Evolutionary conservation across 306 rosid species (phyloP), one percentile per base, ranked within the genome.

Genomic region (Vicia faba): DNA sequence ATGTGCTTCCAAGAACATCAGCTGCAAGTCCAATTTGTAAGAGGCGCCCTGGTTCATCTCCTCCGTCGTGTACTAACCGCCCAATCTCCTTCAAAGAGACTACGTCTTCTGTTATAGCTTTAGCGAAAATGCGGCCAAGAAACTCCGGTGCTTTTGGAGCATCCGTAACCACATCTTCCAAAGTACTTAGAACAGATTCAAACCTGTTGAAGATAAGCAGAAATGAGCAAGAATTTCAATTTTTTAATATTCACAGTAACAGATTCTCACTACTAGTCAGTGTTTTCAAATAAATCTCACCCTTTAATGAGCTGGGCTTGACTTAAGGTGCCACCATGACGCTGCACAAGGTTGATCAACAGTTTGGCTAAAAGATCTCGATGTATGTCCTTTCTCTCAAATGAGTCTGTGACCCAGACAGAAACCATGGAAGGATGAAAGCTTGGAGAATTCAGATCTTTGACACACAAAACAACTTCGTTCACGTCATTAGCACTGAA

Each of bases 81-180:
- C 23, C 23, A 20, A 20, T 20, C 23, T 20, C 23, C 23, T 20
- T 20, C 23, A 20, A 20, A 20, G 23, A 20, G 23, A 20, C 23
- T 20, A 20, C 23, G 2, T 20, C 23, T 2, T 20, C 23, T 20
- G 23, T 20, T 20, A 20, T 20, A 20, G 23, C 23, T 20, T 20
- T 20, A 20, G 23, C 23, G 23, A 20, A 20, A 20, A 20, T 64
- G 1, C 76, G 81, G 51, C 92, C 92, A 46, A 92, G 81, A 78
- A 84, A 92, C 57, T 89, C 92, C 0, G 95, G 82, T 46, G 96
- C 98, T 77, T 59, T 87, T 0, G 98, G 98, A 44, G 96, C 95
- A 69, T 92, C 96, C 4, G 66, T 89, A 55, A 92, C 89, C 0
- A 84, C 78, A 54, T 92, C 98, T 79, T 92, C 96, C 72, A 92